Conservation (phyloP, 2,329 filamentous ascomycete genomes). For the Pezicula rhizophila region DNA sequence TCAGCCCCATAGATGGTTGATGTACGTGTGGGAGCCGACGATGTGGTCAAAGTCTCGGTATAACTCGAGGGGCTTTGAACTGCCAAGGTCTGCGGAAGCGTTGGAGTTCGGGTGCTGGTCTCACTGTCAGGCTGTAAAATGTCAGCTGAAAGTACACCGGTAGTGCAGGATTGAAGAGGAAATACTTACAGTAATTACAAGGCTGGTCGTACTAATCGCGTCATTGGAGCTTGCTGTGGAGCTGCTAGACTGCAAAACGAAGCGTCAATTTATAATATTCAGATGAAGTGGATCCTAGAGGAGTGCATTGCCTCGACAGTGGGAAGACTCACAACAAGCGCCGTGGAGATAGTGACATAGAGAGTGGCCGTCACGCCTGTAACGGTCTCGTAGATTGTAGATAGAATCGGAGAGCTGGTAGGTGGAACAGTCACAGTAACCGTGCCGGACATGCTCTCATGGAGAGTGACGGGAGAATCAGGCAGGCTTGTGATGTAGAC, state of each 20-base stretch:
- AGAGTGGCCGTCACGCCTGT: too few relatives aligned
- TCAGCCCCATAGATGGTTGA: neutral
- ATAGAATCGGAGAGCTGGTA: too few relatives aligned
- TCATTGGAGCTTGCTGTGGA: too few relatives aligned
- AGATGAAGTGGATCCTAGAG: too few relatives aligned
- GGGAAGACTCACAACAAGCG: neutral
- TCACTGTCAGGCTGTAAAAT: neutral
- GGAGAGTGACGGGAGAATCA: constrained; percentile 3
- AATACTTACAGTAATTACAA: too few relatives aligned
- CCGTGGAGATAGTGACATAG: neutral
- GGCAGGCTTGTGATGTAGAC: constrained; percentile 7
- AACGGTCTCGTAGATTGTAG: too few relatives aligned
- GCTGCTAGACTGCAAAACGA: too few relatives aligned
- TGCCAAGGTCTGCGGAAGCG: neutral
- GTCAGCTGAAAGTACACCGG: neutral
- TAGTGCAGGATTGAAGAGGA: too few relatives aligned
- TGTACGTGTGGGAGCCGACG: neutral
- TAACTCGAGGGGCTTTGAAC: neutral
- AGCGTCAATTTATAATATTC: too few relatives aligned
- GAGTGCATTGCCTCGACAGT: too few relatives aligned
- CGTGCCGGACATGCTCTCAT: constrained; percentile 5
- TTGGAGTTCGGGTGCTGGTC: neutral
- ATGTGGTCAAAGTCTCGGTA: neutral
- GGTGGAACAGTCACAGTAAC: neutral
- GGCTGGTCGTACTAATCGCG: too few relatives aligned